Evolutionary conservation across 139 green algal species (phyloP).

Genomic region (Pleodorina starrii): DNA sequence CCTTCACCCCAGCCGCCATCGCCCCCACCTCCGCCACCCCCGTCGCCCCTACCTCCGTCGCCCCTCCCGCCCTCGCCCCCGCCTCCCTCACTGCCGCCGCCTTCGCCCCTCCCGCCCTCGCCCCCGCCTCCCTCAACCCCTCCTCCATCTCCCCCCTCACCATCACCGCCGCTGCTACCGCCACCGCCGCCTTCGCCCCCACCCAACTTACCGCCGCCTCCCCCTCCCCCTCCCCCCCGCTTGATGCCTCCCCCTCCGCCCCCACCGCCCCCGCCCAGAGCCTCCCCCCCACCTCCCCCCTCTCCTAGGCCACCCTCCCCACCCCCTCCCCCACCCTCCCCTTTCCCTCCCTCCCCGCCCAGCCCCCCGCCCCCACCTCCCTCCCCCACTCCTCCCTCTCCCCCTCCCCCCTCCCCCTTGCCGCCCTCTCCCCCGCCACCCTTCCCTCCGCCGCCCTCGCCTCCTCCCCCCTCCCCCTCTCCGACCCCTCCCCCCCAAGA

Average conservation of each 20-base stretch:
- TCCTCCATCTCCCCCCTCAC: not conserved
- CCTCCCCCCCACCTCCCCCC: not conserved
- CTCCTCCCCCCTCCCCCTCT: not conserved
- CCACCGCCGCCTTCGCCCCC: not conserved
- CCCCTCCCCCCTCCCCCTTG: not conserved
- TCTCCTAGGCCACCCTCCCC: not conserved
- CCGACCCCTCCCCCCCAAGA: not conserved
- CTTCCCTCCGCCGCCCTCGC: not conserved
- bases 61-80: not conserved
- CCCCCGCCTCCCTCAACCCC: not conserved
- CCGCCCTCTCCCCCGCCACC: too few species aligned
- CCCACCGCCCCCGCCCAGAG: not conserved
- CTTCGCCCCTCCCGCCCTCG: not conserved
- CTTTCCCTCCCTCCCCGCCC: not conserved
- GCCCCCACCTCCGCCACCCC: not conserved
- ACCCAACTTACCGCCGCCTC: not conserved
- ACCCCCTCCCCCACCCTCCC: not conserved
- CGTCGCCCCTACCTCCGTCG: not conserved
- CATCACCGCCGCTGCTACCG: not conserved
- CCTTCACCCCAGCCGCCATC: not conserved
- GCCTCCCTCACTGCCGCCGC: not conserved
- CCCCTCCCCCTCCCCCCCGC: not conserved
- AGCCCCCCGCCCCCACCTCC: not conserved
- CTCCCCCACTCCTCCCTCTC: not conserved
- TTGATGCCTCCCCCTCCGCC: not conserved